Conservation (phyloP, 164 flowering plant species). For the Vitis riparia region DNA sequence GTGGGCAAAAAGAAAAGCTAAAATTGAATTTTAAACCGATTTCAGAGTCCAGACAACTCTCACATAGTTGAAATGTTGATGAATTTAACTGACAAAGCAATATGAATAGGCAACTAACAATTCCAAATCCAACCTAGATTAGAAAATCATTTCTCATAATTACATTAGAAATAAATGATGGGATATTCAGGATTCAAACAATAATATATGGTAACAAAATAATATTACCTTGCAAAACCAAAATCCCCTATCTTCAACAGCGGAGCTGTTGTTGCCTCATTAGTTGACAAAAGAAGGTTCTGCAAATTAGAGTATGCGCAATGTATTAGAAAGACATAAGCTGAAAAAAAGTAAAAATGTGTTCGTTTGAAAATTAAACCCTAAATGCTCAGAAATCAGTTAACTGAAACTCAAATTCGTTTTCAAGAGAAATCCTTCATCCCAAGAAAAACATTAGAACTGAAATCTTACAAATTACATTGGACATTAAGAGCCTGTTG, state of each 20-base stretch:
- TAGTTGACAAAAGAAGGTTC: constrained; percentile 50
- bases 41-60: too few species aligned
- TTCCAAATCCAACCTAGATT: too few species aligned
- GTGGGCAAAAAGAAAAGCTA: too few species aligned
- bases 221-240: constrained; percentile 62
- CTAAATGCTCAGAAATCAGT: neutral
- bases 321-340: constrained; percentile 3
- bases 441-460: too few species aligned
- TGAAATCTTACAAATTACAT: neutral
- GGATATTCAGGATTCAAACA: too few species aligned
- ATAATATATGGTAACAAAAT: neutral
- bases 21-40: too few species aligned
- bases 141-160: too few species aligned
- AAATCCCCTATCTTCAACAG: constrained; percentile 64
- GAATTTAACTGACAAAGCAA: too few species aligned
- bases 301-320: constrained; percentile 20
- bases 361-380: neutral
- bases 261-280: constrained; percentile 23
- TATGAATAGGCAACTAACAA: too few species aligned
- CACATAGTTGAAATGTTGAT: too few species aligned
- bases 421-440: too few species aligned
- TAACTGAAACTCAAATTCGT: neutral
- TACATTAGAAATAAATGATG: too few species aligned
- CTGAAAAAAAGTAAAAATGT: neutral
- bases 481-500: neutral